Conservation (phyloP, 805 yeast genomes). For the Torulaspora quercuum region DNA sequence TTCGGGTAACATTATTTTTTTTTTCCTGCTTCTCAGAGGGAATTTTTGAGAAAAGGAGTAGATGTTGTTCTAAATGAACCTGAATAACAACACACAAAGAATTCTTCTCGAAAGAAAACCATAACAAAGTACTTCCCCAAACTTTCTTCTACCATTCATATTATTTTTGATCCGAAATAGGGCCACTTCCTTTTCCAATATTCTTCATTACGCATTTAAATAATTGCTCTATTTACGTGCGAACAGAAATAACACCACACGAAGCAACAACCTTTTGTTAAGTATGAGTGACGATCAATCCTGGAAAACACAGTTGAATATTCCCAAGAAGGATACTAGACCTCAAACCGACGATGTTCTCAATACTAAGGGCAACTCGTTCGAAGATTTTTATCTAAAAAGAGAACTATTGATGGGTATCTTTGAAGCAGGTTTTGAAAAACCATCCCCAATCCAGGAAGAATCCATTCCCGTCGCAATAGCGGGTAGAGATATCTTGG, state of each 20-base stretch:
- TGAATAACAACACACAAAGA: too few species aligned
- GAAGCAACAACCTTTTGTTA: not conserved
- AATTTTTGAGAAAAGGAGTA: too few species aligned
- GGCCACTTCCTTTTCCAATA: too few species aligned
- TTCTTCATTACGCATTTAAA: too few species aligned
- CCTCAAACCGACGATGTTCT: slow-evolving; percentile 97
- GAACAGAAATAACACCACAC: slow-evolving; percentile 5
- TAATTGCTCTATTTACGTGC: too few species aligned
- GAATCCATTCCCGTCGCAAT: slow-evolving; percentile 94
- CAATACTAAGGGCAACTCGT: slow-evolving; percentile 82
- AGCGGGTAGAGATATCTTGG: slow-evolving; percentile 91
- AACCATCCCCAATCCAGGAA: slow-evolving; percentile 97
- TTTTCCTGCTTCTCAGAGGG: too few species aligned
- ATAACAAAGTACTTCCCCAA: too few species aligned
- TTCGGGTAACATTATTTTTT: too few species aligned
- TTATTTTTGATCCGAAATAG: too few species aligned
- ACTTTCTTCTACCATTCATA: too few species aligned
- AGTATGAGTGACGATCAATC: slow-evolving; percentile 34
- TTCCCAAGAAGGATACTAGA: slow-evolving; percentile 85
- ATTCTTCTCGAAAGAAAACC: too few species aligned
- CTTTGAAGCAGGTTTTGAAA: slow-evolving; percentile 97
- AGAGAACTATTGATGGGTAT: slow-evolving; percentile 97
- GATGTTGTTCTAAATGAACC: too few species aligned
- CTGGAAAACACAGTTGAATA: slow-evolving; percentile 72
- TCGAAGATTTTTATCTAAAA: slow-evolving; percentile 88